Base-by-base conservation (phyloP, 352 stramenopile genomes). In the Aphanomyces cochlioides region DNA sequence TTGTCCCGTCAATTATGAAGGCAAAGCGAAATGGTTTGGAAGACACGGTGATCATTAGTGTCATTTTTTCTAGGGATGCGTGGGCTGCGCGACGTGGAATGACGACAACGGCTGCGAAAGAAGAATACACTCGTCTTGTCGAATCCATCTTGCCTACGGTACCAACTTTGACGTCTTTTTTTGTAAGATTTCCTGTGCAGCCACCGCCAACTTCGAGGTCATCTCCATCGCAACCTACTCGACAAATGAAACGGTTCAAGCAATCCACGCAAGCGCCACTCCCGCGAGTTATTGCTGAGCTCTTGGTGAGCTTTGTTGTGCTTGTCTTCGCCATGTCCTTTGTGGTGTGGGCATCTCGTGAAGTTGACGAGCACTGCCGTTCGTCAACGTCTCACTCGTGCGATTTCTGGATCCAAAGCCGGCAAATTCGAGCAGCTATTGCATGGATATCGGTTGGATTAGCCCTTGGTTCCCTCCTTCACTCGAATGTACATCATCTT, bases 11-110 rank as follows among this genome's bases (percentile, higher is more conserved):
- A 70, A 70, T 39, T 43, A 50, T 39, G 53, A 41, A 12, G 64
- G 64, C 38, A 70, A 70, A 63, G 64, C 64, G 48, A 70, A 70
- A 70, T 70, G 64, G 64, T 70, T 50, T 36, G 45, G 21, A 5
- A 57, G 45, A 60, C n/a, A 50, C 43, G 0, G 10, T 40, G 28
- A 28, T 28, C 28, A 2, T 28, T 28, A 45, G 10, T 58, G 57
- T 12, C 41, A 7, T 67, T 10, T 6, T 13, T 12, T 63, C 37
- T 63, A 70, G 64, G 64, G 64, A 70, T 21, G 64, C 64, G 47
- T 70, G 64, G 64, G 61, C 47, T 5, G 43, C 19, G 38, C 64
- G 64, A 7, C 17, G 37, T 21, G 64, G 64, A 10, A 61, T 70
- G 45, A 34, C 47, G 38, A 12, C n/a, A 12, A 50, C 53, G n/a